Base-by-base conservation (phyloP, 768 basidiomycete genomes). In the Phylloporus arenicola region DNA sequence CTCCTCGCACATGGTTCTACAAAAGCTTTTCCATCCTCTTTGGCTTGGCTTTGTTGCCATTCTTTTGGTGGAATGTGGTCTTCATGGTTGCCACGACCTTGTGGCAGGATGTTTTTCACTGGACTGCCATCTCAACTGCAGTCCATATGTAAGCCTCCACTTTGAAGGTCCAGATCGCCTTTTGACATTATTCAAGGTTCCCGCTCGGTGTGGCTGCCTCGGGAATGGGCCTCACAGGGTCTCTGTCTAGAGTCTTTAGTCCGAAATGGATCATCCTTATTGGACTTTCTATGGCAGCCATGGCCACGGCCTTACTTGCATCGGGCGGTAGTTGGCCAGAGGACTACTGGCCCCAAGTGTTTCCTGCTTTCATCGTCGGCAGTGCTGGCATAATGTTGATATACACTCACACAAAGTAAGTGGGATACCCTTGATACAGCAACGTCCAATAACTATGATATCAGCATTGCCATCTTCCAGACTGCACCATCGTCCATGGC, bases 331-430 rank as follows among this genome's bases (percentile, higher is more conserved):
- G 73, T 48, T 55, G 54, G 6, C 67, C 70, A 12, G 65, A 65
- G 10, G 60, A 67, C 35, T 82, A 81, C 61, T 82, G 75, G 77
- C 46, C 56, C 1, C 68, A 70, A 48, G 64, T 72, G 40, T 76
- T 81, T 53, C 78, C 81, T 39, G 81, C 72, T 14, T 76, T 80
- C 55, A 47, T 69, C 22, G 50, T 81, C 41, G 79, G 78, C 13
- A 71, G 74, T 12, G 65, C 70, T 11, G 80, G 80, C 7, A 62
- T 67, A 4, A 74, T 73, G 60, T 57, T 80, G 44, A 63, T 68
- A 11, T 81, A 70, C 53, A 72, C 69, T 14, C 76, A 76, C 45
- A 69, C 76, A 3, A 80, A 76, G 78, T 77, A 59, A 60, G 76
- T 63, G 16, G 16, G 13, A 25, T 24, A 31, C 37, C 3, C 8